Conservation (phyloP, 495 filamentous ascomycete genomes). For the Talaromyces adpressus region DNA sequence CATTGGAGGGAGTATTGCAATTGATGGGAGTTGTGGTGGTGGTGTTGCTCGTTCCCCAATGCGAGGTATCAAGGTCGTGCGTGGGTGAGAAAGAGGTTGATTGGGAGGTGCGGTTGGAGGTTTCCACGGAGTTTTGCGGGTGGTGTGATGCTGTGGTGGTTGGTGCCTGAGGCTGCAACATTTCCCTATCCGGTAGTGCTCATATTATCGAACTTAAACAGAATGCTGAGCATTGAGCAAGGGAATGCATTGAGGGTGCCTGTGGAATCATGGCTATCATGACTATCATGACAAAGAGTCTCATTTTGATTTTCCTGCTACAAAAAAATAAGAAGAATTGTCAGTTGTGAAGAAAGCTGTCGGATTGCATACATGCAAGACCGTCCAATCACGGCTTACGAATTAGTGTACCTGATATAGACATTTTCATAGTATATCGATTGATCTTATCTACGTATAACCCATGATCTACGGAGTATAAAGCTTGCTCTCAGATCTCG, state of each 20-base stretch:
- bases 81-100: constrained; percentile 17
- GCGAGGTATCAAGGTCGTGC: constrained; percentile 20
- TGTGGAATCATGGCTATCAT: too few species aligned
- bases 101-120: constrained; percentile 23
- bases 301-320: too few species aligned
- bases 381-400: background rate
- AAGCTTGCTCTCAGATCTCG: background rate
- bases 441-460: background rate
- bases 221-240: too few species aligned
- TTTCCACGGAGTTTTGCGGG: constrained; percentile 32
- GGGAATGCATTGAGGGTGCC: too few species aligned
- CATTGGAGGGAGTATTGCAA: constrained; percentile 36
- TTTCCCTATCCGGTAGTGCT: too few species aligned
- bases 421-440: background rate
- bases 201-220: too few species aligned
- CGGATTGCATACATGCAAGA: background rate
- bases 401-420: background rate
- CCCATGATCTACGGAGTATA: background rate
- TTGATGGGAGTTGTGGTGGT: constrained; percentile 17
- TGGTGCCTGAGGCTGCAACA: constrained; percentile 22
- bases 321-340: too few species aligned
- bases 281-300: too few species aligned
- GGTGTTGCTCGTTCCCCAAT: constrained; percentile 10
- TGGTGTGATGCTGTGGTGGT: constrained; percentile 31
- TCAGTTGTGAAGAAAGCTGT: too few species aligned